Percentiles rank a stretch among this genome's conserved stretches.
Conservation (phyloP, 805 yeast genomes). For the Ogataea ramenticola region DNA sequence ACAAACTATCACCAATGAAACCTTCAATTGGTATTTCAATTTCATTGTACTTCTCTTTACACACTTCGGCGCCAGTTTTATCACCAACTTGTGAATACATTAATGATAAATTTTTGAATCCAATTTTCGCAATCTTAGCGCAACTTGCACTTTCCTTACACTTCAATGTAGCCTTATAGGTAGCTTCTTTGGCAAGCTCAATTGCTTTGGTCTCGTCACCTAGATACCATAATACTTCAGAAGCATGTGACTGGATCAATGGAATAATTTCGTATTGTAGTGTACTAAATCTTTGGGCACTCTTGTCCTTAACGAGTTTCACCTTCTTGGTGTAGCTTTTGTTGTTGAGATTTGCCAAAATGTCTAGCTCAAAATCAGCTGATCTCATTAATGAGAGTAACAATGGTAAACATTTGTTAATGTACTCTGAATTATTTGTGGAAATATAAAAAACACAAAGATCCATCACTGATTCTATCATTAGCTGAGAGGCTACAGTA, state of each 20-base stretch:
- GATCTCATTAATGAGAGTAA: constrained; percentile 26
- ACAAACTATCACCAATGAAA: constrained; percentile 8
- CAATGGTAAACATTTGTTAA: constrained; percentile 27
- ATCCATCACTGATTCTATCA: constrained; percentile 23
- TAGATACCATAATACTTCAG: constrained; percentile 34
- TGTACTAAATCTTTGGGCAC: constrained; percentile 16
- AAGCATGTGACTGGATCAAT: constrained; percentile 31
- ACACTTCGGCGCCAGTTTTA: constrained; percentile 17
- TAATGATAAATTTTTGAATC: constrained; percentile 26
- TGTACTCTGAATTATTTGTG: constrained; percentile 11
- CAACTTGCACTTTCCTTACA: constrained; percentile 26
- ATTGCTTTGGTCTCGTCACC: constrained; percentile 27
- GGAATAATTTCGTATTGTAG: constrained; percentile 27
- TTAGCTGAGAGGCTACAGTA: constrained; percentile 13
- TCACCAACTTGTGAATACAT: constrained; percentile 27
- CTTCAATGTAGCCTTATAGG: constrained; percentile 23
- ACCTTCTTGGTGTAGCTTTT: constrained; percentile 5
- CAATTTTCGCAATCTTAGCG: constrained; percentile 31
- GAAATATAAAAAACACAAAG: constrained; percentile 21
- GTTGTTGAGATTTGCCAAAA: constrained; percentile 11
- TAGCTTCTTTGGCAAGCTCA: constrained; percentile 33
- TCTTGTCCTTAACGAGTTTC: constrained; percentile 3
- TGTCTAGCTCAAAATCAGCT: constrained; percentile 19
- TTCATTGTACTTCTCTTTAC: constrained; percentile 16
- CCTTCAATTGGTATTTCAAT: constrained; percentile 26